Evolutionary conservation across 78 protist genomes (phyloP), one percentile per base, ranked within the genome.

Genomic region (Corallochytrium limacisporum): DNA sequence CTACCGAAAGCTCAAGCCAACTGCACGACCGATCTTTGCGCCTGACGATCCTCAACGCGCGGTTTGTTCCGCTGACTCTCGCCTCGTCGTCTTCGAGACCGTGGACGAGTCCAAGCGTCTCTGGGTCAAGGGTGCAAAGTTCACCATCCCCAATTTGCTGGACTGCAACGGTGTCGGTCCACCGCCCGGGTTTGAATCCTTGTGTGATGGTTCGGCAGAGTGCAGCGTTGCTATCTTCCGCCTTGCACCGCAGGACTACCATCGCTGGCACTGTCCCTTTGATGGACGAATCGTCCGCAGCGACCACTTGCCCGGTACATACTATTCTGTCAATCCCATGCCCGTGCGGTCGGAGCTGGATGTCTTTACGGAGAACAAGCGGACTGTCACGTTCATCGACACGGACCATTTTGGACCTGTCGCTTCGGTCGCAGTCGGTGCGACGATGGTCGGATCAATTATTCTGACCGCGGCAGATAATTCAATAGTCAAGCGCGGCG

Each of bases 211-310:
- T 84, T 69, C 29, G 38, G 66, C 28, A 85, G 78, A 39, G 90
- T 85, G 24, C 53, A 82, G 4, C 44, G 38, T 69, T 31, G 82
- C 68, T 33, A 84, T 84, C 39, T 74, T 76, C 24, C 65, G 90
- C 31, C 39, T 78, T 1, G 83, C 85, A 1, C 90, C 90, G 51
- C 90, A 85, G 62, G 90, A 85, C 51, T 85, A 85, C 47, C 90
- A 85, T 57, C 67, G 90, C 36, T 79, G 79, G 65, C 90, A 85
- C 50, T n/a, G 12, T 51, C 1, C 69, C 69, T 7, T 54, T 63
- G 31, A 44, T 44, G 31, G 18, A 20, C 49, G 49, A 20, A 20
- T 44, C 49, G 18, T 20, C 31, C 18, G n/a, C n/a, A n/a, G n/a
- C n/a, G n/a, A n/a, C n/a, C n/a, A n/a, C n/a, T n/a, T n/a, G n/a